Base-by-base conservation (phyloP, 2,329 filamentous ascomycete genomes). In the Albifimbria verrucaria region DNA sequence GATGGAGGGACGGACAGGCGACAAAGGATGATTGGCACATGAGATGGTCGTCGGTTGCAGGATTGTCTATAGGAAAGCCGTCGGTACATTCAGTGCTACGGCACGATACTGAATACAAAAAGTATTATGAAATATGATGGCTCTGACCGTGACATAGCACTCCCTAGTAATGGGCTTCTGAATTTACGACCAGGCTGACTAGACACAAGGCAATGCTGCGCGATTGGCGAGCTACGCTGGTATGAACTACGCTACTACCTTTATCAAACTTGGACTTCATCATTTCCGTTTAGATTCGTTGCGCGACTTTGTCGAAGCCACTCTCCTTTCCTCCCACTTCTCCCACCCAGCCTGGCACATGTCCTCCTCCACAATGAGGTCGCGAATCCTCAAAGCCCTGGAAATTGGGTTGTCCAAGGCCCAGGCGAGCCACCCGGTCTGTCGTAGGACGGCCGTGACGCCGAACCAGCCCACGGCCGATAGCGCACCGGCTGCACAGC, bases 301-400 rank as follows among this genome's bases (percentile, higher is more conserved):
- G 26, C 26, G 26, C 15, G 26, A 32, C 26, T 32, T 7, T 32
- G 26, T 15, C 26, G 61, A 66, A 23, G 69, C 70, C 39, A 62
- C 63, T 60, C 74, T 76, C 60, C 64, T 72, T 48, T 77, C 76
- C 69, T 93, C 87, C 91, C 92, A 97, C 67, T 89, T 87, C 72
- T 92, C 90, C 93, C 93, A 99, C 2, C 94, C 94, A 42, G 92
- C 88, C 74, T 96, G 91, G 28, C 87, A 87, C 61, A 96, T 72
- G 71, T 97, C 93, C 72, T 97, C 93, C 67, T 88, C 87, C 7
- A 95, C 79, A 12, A 95, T 85, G 57, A 99, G 73, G 70, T 99
- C 94, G 55, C 94, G 80, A 47, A 96, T 75, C 54, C 93, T 80
- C 47, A 94, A 74, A 58, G 85, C 79, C 64, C 82, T 81, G 3